A percentile compares a stretch with the other conserved stretches of the same genome.
phyloP scores from a whole-genome alignment of 441 rosid species.

The Hypseocharis bilobata region DNA sequence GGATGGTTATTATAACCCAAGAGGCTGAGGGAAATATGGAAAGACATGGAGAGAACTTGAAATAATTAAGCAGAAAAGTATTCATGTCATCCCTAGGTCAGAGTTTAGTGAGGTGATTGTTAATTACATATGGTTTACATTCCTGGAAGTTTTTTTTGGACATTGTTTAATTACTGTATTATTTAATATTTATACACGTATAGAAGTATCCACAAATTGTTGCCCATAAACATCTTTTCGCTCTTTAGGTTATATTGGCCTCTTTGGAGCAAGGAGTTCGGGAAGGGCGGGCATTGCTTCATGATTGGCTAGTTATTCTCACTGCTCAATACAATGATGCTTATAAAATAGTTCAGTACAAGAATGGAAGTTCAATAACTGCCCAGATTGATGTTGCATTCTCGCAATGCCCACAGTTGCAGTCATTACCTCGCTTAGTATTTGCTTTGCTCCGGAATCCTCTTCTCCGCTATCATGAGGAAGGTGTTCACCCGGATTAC shows the following conservation, averaged over 20 bases:
- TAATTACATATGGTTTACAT: not conserved
- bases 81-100: not conserved
- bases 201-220: not conserved
- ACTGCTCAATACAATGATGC: slow-evolving; percentile 77
- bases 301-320: slow-evolving; percentile 94
- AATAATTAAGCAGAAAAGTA: not conserved
- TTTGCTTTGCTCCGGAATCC: slow-evolving; percentile 91
- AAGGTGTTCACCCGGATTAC: slow-evolving; percentile 95
- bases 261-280: slow-evolving; percentile 84
- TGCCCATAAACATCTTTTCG: slow-evolving; percentile 4
- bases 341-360: slow-evolving; percentile 51
- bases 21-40: too few species aligned
- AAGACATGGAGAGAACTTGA: not conserved
- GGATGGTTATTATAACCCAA: too few species aligned
- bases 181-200: not conserved
- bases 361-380: slow-evolving; percentile 45
- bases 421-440: slow-evolving; percentile 68
- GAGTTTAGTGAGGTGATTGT: not conserved
- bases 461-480: slow-evolving; percentile 87
- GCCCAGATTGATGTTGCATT: slow-evolving; percentile 74
- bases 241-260: slow-evolving; percentile 64
- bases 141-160: not conserved
- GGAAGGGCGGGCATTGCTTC: slow-evolving; percentile 85
- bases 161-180: not conserved
- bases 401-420: slow-evolving; percentile 84